phyloP scores from a whole-genome alignment of 306 rosid species.

The Comarum palustre region DNA sequence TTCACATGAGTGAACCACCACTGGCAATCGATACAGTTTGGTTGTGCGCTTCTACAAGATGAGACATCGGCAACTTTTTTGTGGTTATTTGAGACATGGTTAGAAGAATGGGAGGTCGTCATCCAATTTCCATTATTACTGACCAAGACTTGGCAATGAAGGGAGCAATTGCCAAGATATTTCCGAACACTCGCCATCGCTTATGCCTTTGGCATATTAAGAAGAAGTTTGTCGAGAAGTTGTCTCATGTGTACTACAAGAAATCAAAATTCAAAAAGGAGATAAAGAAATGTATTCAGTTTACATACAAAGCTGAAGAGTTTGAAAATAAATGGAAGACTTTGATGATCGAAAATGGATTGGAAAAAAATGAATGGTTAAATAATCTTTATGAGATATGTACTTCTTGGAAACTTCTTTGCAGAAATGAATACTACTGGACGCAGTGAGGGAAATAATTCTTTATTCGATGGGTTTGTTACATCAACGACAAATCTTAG shows the following conservation, averaged over 20 bases:
- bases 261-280: background rate
- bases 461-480: background rate
- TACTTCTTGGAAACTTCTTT: conserved; percentile 6
- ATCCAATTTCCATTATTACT: background rate
- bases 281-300: conserved; percentile 1
- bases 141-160: background rate
- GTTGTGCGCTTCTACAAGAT: background rate
- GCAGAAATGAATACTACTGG: background rate
- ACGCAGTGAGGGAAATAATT: background rate
- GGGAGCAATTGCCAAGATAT: background rate
- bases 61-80: background rate
- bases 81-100: background rate
- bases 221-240: conserved; percentile 6
- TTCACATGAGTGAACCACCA: background rate
- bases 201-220: conserved; percentile 12
- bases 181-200: background rate
- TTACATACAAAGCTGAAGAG: background rate
- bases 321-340: background rate
- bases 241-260: background rate
- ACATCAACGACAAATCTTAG: background rate
- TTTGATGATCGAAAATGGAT: background rate
- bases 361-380: background rate
- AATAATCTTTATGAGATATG: background rate
- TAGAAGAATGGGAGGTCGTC: background rate
- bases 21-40: background rate